Evolutionary conservation across 768 basidiomycete genomes (phyloP), one percentile per base, ranked within the genome.

Genomic region (Rhodotorula graminis): DNA sequence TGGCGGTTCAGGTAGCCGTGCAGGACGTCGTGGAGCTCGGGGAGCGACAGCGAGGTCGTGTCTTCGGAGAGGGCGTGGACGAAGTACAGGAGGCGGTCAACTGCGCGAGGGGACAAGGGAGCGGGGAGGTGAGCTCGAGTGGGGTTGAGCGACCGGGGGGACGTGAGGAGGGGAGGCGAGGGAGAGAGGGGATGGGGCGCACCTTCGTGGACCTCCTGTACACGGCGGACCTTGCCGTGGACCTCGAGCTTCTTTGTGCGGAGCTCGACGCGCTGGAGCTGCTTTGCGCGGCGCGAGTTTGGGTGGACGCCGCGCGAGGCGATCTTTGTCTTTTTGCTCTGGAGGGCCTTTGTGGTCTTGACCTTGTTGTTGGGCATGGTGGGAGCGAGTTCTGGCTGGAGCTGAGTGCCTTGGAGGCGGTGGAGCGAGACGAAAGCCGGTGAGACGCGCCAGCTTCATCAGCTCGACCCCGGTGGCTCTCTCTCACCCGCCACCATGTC

Each of bases 231-330:
- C 40, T 52, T 60, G 9, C 16, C 15, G 61, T 76, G 59, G 18
- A 62, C 37, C 42, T 70, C 70, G 46, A 76, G 61, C 61, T 76
- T 76, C 60, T 60, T 69, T 15, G 66, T 50, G 23, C 75, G 53
- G 9, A 76, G 49, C 29, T 73, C 75, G n/a, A 76, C 71, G 16
- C 75, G 58, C 69, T 76, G 72, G 19, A 76, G 60, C 61, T 76
- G 75, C 65, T 76, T 76, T 7, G 75, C 75, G 18, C 75, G 65
- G 8, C 75, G 65, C 61, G 75, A 76, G 69, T 76, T 76, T 42
- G 75, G 75, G 67, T 76, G 75, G 27, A 76, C 40, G 42, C 73
- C 64, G 10, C 50, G 47, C 25, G 55, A 61, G 2, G 63, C 62
- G 42, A 61, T 37, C 42, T 61, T 63, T 27, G 44, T 46, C 67